Evolutionary conservation across 495 filamentous ascomycete genomes (phyloP).

Genomic region (Sabuloglossum arenarium): DNA sequence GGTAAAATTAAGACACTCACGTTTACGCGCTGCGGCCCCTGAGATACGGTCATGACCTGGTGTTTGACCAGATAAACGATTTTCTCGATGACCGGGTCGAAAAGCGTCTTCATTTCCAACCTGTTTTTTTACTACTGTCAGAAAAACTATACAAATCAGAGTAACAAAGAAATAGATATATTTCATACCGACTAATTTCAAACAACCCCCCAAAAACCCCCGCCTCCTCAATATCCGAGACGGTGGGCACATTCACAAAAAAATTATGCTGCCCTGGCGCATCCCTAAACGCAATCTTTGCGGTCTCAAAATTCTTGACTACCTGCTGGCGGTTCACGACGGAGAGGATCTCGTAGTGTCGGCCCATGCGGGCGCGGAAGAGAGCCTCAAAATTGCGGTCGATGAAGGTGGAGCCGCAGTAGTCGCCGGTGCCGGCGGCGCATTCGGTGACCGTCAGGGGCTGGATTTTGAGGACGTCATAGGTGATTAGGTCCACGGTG

Average conservation of each 20-base stretch:
- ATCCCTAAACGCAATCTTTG: not conserved
- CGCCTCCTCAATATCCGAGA: not conserved
- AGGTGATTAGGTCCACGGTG: not conserved
- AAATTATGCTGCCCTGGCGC: not conserved
- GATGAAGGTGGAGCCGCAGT: conserved; percentile 37
- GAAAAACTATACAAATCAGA: not conserved
- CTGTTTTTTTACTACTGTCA: conserved; percentile 9
- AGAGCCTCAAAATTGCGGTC: conserved; percentile 25
- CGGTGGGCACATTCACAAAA: not conserved
- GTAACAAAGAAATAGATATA: too few species aligned
- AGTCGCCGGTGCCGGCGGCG: conserved; percentile 22
- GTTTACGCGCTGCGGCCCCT: not conserved
- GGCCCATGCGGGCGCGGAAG: conserved; percentile 19
- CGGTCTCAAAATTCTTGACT: not conserved
- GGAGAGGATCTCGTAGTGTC: not conserved
- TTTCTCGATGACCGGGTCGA: conserved; percentile 34
- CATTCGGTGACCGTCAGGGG: not conserved
- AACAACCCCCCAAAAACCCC: not conserved
- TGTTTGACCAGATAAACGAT: conserved; percentile 36
- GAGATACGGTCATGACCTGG: conserved; percentile 22
- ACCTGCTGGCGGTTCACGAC: conserved; percentile 2
- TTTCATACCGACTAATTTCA: not conserved
- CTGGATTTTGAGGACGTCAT: not conserved
- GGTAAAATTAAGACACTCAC: not conserved
- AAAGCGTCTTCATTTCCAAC: conserved; percentile 26